A percentile compares a stretch with the other conserved stretches of the same genome.
phyloP scores from a whole-genome alignment of 2,329 filamentous ascomycete genomes.

The Neopestalotiopsis sp. region DNA sequence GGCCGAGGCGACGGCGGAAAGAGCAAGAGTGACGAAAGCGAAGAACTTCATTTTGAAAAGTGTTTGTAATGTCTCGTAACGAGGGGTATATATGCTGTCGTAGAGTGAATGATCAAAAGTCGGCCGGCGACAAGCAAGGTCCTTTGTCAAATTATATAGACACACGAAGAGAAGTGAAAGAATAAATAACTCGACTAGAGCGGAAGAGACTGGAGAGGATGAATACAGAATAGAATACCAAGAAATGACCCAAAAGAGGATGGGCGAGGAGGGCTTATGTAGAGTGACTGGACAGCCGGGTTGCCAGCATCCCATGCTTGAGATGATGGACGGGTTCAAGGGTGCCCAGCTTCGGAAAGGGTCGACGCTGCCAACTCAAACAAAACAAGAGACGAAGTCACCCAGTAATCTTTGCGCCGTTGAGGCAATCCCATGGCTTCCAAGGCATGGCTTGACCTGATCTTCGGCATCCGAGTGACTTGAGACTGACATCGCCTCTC shows the following conservation, averaged over 20 bases:
- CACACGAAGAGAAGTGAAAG: slow-evolving; percentile 31
- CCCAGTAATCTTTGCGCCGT: slow-evolving; percentile 11
- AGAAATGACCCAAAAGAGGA: slow-evolving; percentile 6
- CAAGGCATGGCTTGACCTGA: slow-evolving; percentile 23
- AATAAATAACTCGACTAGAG: slow-evolving; percentile 27
- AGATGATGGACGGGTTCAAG: background rate
- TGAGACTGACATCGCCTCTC: slow-evolving; percentile 28
- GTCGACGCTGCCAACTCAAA: slow-evolving; percentile 5
- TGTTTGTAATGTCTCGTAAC: slow-evolving; percentile 7
- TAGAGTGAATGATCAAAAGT: slow-evolving; percentile 43
- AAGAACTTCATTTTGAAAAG: slow-evolving; percentile 60
- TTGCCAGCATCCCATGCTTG: slow-evolving; percentile 6
- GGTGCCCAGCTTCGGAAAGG: background rate
- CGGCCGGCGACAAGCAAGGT: slow-evolving; percentile 56
- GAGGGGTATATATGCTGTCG: slow-evolving; percentile 25
- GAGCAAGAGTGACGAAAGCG: slow-evolving; percentile 50
- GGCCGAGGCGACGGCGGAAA: slow-evolving; percentile 53
- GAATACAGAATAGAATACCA: slow-evolving; percentile 27
- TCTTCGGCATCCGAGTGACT: slow-evolving; percentile 30
- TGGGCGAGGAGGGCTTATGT: slow-evolving; percentile 27
- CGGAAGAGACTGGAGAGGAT: slow-evolving; percentile 10
- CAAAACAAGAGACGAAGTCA: slow-evolving; percentile 12
- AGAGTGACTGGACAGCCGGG: background rate
- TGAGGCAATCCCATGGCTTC: slow-evolving; percentile 8
- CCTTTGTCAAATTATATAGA: slow-evolving; percentile 35